Percentiles rank a stretch among this genome's conserved stretches.
These are phyloP conservation scores for Crithidia expoeki DNA, from an alignment of 208 protist species.

Conservation along the genomic window DNA sequence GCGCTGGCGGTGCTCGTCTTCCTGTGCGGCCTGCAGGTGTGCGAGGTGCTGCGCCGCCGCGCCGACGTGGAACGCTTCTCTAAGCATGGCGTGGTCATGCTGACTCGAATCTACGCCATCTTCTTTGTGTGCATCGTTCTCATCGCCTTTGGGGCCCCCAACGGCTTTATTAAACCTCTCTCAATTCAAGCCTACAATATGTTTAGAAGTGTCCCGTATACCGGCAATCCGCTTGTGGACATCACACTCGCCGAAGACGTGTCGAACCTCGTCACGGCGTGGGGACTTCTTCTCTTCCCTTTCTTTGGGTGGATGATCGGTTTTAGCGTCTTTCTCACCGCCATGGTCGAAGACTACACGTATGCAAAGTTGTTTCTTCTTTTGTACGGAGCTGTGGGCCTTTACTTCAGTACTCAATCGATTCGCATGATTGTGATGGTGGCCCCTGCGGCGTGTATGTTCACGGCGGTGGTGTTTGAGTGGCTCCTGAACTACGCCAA, in stretches of 20 bases:
- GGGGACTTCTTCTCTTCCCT: conserved; percentile 3
- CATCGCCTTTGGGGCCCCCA: conserved; percentile 39
- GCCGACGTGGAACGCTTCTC: conserved; percentile 31
- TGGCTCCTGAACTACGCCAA: conserved; percentile 17
- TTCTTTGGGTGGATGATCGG: conserved; percentile 26
- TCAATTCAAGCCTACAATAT: conserved; percentile 66
- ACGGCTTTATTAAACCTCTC: conserved; percentile 54
- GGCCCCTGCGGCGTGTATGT: conserved; percentile 35
- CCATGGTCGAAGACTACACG: conserved; percentile 2
- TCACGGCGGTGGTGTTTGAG: conserved; percentile 35
- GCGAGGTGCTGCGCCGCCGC: conserved; percentile 33
- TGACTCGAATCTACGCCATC: conserved; percentile 32
- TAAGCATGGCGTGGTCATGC: conserved; percentile 29
- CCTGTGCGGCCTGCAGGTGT: conserved; percentile 40
- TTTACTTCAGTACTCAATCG: conserved; percentile 65
- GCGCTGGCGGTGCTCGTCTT: conserved; percentile 88
- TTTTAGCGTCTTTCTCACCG: conserved; percentile 15
- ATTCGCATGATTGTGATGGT: conserved; percentile 61
- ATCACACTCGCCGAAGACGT: conserved; percentile 79
- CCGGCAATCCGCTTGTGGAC: conserved; percentile 81
- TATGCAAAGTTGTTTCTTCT: conserved; percentile 42
- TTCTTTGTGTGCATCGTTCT: conserved; percentile 20
- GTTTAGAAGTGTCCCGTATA: conserved; percentile 70
- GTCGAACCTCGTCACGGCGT: conserved; percentile 11
- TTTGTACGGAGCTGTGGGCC: conserved; percentile 33